Conservation (phyloP, 2,329 filamentous ascomycete species). For the Pseudogymnoascus sp. region DNA sequence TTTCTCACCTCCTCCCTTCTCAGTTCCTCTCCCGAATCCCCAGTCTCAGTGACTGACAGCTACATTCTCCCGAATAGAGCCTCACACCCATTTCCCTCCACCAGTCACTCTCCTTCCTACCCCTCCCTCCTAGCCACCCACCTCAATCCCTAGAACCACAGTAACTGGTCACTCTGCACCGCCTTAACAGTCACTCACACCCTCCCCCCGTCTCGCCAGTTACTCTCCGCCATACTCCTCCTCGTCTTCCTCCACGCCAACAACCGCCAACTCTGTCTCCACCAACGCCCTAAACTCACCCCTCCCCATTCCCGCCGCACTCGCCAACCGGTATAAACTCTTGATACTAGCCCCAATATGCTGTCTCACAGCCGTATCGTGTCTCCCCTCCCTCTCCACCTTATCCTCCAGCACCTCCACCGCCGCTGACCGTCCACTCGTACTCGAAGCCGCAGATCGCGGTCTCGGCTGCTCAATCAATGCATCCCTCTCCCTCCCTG, state of each 20-base stretch:
- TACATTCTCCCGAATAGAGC: too few relatives aligned
- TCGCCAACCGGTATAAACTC: constrained; percentile 64
- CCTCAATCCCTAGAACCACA: neutral
- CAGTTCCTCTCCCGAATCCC: neutral
- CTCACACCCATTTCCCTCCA: too few relatives aligned
- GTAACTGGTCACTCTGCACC: neutral
- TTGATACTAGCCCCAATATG: constrained; percentile 71
- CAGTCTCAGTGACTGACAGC: too few relatives aligned
- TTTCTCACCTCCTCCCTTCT: neutral
- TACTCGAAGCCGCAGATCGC: neutral
- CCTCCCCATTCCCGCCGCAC: constrained; percentile 61
- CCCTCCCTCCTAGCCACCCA: too few relatives aligned
- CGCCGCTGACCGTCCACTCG: neutral
- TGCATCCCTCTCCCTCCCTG: constrained; percentile 28
- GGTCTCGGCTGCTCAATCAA: constrained; percentile 37
- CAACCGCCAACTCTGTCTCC: constrained; percentile 60
- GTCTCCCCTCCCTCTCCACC: constrained; percentile 49
- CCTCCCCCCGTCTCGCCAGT: too few relatives aligned
- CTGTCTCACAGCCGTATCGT: constrained; percentile 67
- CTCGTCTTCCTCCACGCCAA: constrained; percentile 52
- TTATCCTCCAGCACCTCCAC: constrained; percentile 12
- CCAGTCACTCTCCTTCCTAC: too few relatives aligned
- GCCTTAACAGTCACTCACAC: too few relatives aligned
- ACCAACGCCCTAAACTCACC: constrained; percentile 69
- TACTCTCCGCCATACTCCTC: neutral